Evolutionary conservation across 2,329 filamentous ascomycete genomes (phyloP).

Genomic region (Ceratocystis cacaofunesta): DNA sequence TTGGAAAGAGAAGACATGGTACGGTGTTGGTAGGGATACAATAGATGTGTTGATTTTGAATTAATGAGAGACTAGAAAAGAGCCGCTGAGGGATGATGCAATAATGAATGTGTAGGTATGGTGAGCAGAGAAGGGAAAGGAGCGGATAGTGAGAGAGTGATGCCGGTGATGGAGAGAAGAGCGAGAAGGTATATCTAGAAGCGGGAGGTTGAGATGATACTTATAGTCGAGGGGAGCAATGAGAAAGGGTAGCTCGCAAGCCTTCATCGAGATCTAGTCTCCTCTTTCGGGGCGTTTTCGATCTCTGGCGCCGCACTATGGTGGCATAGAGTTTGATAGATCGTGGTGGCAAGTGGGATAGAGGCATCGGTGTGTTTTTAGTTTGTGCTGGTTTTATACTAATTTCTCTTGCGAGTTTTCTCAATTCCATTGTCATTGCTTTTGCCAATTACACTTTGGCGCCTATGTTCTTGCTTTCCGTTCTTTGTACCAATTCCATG

Average conservation of each 20-base stretch:
- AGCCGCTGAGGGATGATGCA: neutral
- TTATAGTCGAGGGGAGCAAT: neutral
- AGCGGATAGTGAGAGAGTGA: neutral
- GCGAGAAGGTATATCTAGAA: neutral
- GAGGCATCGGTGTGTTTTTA: too few relatives aligned
- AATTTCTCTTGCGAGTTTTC: too few relatives aligned
- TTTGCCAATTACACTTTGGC: too few relatives aligned
- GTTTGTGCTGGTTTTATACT: too few relatives aligned
- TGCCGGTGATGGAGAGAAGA: neutral
- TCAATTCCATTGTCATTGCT: too few relatives aligned
- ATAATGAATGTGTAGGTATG: neutral
- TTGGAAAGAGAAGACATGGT: conserved; percentile 10
- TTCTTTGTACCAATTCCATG: too few relatives aligned
- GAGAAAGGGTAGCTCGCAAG: neutral
- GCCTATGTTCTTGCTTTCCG: too few relatives aligned
- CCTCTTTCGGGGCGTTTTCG: too few relatives aligned
- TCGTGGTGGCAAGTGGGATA: too few relatives aligned
- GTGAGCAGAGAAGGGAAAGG: neutral
- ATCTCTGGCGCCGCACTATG: neutral
- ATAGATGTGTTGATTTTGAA: neutral
- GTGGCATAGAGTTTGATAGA: too few relatives aligned
- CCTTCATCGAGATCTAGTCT: neutral
- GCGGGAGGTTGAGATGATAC: neutral
- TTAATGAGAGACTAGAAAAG: neutral
- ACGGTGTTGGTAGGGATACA: neutral